Evolutionary conservation across 805 yeast species (phyloP).

Genomic region (Priceomyces fermenticarens): DNA sequence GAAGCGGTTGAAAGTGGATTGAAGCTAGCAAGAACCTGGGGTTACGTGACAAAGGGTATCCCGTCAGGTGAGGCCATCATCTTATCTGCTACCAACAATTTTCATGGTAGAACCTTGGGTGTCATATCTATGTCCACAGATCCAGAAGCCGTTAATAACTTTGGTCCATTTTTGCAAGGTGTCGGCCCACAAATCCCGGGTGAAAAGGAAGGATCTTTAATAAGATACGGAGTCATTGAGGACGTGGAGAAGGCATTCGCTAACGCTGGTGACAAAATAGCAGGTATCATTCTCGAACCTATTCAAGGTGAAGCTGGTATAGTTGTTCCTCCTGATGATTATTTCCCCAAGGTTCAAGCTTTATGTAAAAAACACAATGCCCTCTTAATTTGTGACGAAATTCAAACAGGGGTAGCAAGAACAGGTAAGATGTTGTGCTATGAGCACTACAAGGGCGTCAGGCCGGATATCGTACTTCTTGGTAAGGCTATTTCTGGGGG

Average conservation of each 20-base stretch:
- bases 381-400: constrained; percentile 90
- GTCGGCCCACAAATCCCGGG: constrained; percentile 87
- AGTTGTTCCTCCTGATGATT: constrained; percentile 85
- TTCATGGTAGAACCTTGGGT: constrained; percentile 96
- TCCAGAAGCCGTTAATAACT: constrained; percentile 82
- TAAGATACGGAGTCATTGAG: constrained; percentile 82
- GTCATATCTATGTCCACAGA: constrained; percentile 96
- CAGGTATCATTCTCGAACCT: constrained; percentile 90
- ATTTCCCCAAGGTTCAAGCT: constrained; percentile 66
- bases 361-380: constrained; percentile 83
- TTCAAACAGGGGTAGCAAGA: constrained; percentile 96
- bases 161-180: constrained; percentile 84
- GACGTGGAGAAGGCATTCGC: constrained; percentile 81
- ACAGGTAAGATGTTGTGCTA: constrained; percentile 92
- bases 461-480: constrained; percentile 84
- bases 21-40: constrained; percentile 97
- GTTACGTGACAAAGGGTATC: constrained; percentile 82
- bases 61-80: constrained; percentile 82
- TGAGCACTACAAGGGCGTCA: constrained; percentile 75
- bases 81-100: constrained; percentile 82
- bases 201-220: constrained; percentile 51
- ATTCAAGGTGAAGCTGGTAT: constrained; percentile 99
- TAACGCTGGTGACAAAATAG: constrained; percentile 82
- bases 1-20: constrained; percentile 97
- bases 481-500: constrained; percentile 98